Conservation (phyloP, 2,329 filamentous ascomycete species). For the Tolypocladium endophyticum region DNA sequence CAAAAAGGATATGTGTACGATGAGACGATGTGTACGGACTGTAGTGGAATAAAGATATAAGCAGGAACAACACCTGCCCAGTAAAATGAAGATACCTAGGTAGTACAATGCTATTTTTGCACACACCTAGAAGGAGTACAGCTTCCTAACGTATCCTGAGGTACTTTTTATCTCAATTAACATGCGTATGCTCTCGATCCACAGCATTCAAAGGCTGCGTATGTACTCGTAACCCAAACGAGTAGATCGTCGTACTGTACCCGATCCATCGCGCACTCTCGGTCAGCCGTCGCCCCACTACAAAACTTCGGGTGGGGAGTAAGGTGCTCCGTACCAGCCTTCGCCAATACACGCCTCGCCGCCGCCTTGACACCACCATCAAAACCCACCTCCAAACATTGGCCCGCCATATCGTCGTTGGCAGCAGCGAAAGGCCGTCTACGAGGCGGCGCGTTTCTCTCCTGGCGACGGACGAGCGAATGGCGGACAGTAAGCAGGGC, state of each 20-base stretch:
- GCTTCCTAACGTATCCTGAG: no score
- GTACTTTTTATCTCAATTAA: no score
- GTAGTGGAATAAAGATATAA: not conserved
- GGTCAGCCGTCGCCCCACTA: not conserved
- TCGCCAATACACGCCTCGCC: not conserved
- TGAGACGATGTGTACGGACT: not conserved
- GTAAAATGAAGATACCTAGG: not conserved
- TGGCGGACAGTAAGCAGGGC: slow-evolving; percentile 23
- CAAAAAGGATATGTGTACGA: not conserved
- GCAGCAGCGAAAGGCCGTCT: not conserved
- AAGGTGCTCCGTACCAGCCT: not conserved
- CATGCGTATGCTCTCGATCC: not conserved
- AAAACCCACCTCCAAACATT: not conserved
- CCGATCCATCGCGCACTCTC: no score
- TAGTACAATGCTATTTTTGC: not conserved
- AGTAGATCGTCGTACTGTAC: no score
- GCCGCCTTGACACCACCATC: not conserved
- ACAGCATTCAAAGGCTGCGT: not conserved
- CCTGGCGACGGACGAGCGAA: slow-evolving; percentile 7
- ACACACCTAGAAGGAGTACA: not conserved
- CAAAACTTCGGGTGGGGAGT: not conserved
- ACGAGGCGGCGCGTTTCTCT: not conserved
- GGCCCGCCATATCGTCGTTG: not conserved
- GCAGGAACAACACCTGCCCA: not conserved
- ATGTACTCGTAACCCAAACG: not conserved